These are phyloP conservation scores for Drechslerella coelobrocha DNA, from an alignment of 2,329 filamentous ascomycete genomes.

Conservation along the genomic window DNA sequence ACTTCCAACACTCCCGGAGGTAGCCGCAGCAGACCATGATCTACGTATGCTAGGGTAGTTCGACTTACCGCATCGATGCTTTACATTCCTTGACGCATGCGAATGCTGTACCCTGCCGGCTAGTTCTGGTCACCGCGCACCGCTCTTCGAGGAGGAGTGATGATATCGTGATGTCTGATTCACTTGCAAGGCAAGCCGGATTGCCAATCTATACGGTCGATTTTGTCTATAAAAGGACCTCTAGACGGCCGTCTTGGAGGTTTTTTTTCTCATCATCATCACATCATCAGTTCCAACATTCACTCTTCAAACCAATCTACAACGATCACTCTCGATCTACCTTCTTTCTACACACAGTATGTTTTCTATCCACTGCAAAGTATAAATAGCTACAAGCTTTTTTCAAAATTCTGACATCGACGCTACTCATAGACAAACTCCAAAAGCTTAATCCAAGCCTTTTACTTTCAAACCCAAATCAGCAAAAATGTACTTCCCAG, in stretches of 20 bases:
- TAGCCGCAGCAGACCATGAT: constrained; percentile 17
- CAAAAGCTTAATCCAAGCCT: constrained; percentile 27
- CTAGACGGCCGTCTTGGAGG: constrained; percentile 4
- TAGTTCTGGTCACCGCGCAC: no score
- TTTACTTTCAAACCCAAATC: constrained; percentile 11
- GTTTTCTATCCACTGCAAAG: neutral
- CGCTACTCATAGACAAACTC: neutral
- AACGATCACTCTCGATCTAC: neutral
- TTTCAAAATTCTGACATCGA: neutral
- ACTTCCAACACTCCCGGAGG: constrained; percentile 43
- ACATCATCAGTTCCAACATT: constrained; percentile 4
- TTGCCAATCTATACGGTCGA: neutral
- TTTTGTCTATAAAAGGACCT: constrained; percentile 32
- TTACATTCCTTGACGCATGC: constrained; percentile 1
- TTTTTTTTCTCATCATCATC: constrained; percentile 15
- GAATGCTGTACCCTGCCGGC: neutral
- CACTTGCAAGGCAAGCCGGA: neutral
- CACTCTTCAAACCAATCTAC: neutral
- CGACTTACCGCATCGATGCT: neutral
- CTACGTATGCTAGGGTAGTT: neutral
- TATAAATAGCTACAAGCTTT: neutral
- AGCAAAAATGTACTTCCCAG: constrained; percentile 29
- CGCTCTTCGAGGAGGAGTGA: neutral
- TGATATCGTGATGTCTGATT: constrained; percentile 6
- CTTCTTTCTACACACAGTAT: constrained; percentile 11